Evolutionary conservation across 352 stramenopile genomes (phyloP).

Genomic region (Hyaloperonospora arabidopsidis): DNA sequence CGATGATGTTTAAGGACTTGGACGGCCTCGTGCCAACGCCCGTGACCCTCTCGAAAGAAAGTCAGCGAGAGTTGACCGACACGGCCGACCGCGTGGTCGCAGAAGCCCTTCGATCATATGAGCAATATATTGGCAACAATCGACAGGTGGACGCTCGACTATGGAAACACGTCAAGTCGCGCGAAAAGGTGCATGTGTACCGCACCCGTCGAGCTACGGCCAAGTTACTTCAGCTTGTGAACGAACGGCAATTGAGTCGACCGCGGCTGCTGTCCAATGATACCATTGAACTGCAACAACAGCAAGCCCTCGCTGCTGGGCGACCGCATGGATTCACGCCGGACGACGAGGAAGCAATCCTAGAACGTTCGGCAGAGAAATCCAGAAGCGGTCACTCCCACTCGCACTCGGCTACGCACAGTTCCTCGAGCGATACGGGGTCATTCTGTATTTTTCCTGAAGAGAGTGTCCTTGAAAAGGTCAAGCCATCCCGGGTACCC

Average conservation of each 20-base stretch:
- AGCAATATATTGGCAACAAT: constrained; percentile 36
- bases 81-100: constrained; percentile 49
- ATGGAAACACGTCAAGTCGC: constrained; percentile 52
- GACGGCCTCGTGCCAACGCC: constrained; percentile 20
- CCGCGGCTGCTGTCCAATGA: constrained; percentile 40
- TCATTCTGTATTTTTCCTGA: constrained; percentile 34
- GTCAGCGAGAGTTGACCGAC: constrained; percentile 38
- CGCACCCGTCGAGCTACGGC: constrained; percentile 35
- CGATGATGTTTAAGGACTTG: constrained; percentile 23
- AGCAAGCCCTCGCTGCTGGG: constrained; percentile 17
- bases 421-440: constrained; percentile 34
- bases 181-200: constrained; percentile 54
- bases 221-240: constrained; percentile 16
- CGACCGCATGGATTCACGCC: constrained; percentile 20
- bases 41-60: constrained; percentile 29
- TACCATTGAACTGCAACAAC: constrained; percentile 29
- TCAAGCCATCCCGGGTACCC: constrained; percentile 30
- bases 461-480: constrained; percentile 31
- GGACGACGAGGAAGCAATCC: constrained; percentile 16
- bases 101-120: constrained; percentile 48
- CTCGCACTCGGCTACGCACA: constrained; percentile 20
- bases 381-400: constrained; percentile 6
- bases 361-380: constrained; percentile 17
- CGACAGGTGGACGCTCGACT: constrained; percentile 31
- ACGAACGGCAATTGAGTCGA: constrained; percentile 29